Conservation (phyloP, 768 basidiomycete genomes). For the Melanogaster broomeanus region DNA sequence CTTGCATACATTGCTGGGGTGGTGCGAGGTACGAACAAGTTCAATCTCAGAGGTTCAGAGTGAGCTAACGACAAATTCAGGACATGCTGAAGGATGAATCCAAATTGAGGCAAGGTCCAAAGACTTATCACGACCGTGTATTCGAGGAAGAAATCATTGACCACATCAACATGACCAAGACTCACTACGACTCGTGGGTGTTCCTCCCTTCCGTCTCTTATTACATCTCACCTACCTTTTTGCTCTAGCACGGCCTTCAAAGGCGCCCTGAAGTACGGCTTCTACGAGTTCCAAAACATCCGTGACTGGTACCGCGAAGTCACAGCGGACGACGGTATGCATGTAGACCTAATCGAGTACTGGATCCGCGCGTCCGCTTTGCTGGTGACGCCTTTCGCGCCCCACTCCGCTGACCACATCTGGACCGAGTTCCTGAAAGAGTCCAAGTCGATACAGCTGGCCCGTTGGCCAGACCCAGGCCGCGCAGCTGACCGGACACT, state of each 20-base stretch:
- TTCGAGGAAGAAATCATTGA: constrained; percentile 93
- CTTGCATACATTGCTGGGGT: constrained; percentile 84
- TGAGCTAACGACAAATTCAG: constrained; percentile 38
- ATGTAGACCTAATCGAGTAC: constrained; percentile 79
- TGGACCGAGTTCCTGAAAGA: constrained; percentile 77
- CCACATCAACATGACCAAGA: constrained; percentile 79
- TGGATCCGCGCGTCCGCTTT: constrained; percentile 86
- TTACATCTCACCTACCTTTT: neutral
- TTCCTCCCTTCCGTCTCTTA: neutral
- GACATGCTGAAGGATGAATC: constrained; percentile 77
- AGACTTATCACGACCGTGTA: constrained; percentile 81
- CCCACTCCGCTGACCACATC: constrained; percentile 93
- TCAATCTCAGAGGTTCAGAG: neutral
- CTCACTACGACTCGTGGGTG: constrained; percentile 78
- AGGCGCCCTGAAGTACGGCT: constrained; percentile 91
- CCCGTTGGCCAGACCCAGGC: constrained; percentile 76
- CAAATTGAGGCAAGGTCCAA: constrained; percentile 71
- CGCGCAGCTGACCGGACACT: constrained; percentile 60
- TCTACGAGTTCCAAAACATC: constrained; percentile 90
- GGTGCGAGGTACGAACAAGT: constrained; percentile 79
- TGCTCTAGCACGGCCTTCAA: constrained; percentile 84
- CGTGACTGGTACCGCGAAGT: constrained; percentile 98
- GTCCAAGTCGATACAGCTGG: constrained; percentile 75
- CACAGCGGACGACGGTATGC: constrained; percentile 88
- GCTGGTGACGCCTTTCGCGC: constrained; percentile 83